Conservation (phyloP, 1,284 basidiomycete species). For the Schizophyllum amplum region DNA sequence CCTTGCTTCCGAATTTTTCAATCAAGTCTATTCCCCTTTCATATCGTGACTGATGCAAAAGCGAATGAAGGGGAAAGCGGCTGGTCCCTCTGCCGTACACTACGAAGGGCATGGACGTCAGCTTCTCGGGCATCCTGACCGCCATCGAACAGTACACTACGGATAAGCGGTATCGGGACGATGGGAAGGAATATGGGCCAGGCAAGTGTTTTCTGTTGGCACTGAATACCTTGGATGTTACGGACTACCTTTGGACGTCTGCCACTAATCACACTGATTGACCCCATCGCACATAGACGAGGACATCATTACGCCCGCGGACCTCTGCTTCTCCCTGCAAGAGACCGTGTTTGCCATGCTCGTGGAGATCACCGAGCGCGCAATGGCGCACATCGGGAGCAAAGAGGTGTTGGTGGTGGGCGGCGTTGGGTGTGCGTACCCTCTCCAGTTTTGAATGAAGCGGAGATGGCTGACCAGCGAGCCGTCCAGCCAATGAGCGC, state of each 20-base stretch:
- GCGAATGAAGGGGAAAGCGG: slow-evolving; percentile 55
- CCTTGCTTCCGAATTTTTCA: slow-evolving; percentile 20
- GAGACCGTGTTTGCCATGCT: slow-evolving; percentile 99
- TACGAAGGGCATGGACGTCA: slow-evolving; percentile 99
- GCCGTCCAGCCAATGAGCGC: slow-evolving; percentile 85
- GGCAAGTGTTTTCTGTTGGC: too few relatives aligned
- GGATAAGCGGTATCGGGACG: slow-evolving; percentile 64
- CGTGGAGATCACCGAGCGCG: slow-evolving; percentile 97
- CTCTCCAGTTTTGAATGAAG: too few relatives aligned
- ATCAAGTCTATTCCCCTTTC: slow-evolving; percentile 10
- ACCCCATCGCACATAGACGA: slow-evolving; percentile 35
- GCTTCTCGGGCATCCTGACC: slow-evolving; percentile 88
- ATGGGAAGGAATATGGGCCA: slow-evolving; percentile 17
- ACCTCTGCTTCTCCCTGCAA: slow-evolving; percentile 95
- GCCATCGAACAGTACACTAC: slow-evolving; percentile 83
- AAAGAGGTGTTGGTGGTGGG: slow-evolving; percentile 97
- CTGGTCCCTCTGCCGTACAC: slow-evolving; percentile 86
- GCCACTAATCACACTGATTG: too few relatives aligned
- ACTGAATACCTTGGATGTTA: too few relatives aligned
- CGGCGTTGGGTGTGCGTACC: slow-evolving; percentile 95
- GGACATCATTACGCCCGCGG: slow-evolving; percentile 85
- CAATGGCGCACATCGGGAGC: slow-evolving; percentile 98
- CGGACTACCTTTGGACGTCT: too few relatives aligned
- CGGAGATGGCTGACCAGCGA: too few relatives aligned
- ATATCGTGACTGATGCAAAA: slow-evolving; percentile 4